phyloP scores from a whole-genome alignment of 495 filamentous ascomycete genomes.

The Recurvomyces mirabilis region DNA sequence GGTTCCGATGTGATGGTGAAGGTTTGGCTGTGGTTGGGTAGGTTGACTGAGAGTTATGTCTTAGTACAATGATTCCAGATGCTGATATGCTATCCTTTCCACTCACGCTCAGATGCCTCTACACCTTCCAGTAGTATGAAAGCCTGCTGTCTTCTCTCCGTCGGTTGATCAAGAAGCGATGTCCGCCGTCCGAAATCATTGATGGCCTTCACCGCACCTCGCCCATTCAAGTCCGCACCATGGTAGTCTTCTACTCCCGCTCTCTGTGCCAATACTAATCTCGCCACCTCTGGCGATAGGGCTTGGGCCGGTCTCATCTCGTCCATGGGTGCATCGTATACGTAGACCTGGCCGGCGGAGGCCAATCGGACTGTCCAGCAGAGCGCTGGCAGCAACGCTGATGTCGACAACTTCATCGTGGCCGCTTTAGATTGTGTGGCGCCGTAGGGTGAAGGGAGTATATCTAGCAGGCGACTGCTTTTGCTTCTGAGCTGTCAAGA shows the following conservation, averaged over 20 bases:
- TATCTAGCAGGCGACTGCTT: too few species aligned
- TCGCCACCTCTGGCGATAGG: conserved; percentile 37
- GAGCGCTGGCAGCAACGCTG: conserved; percentile 1
- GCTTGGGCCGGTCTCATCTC: conserved; percentile 5
- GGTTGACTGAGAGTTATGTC: neutral
- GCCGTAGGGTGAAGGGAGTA: too few species aligned
- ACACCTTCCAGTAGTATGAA: neutral
- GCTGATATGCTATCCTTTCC: neutral
- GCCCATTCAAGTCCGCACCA: conserved; percentile 34
- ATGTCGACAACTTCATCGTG: conserved; percentile 4
- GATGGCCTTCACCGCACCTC: conserved; percentile 36
- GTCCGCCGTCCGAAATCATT: conserved; percentile 36
- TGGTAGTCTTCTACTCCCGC: conserved; percentile 43
- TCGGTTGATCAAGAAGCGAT: conserved; percentile 32
- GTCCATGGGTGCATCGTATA: conserved; percentile 20
- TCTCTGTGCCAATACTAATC: conserved; percentile 44
- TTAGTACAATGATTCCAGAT: too few species aligned
- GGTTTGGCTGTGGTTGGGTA: neutral
- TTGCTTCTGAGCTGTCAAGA: neutral
- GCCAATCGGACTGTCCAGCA: conserved; percentile 5
- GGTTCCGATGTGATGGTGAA: conserved; percentile 1
- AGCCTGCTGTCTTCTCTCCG: neutral
- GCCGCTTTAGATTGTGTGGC: neutral
- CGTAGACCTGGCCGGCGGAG: conserved; percentile 21
- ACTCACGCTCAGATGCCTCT: conserved; percentile 1